Percentiles rank a stretch among this genome's conserved stretches.
Conservation (phyloP, 805 yeast species). For the Wickerhamomyces pijperi region DNA sequence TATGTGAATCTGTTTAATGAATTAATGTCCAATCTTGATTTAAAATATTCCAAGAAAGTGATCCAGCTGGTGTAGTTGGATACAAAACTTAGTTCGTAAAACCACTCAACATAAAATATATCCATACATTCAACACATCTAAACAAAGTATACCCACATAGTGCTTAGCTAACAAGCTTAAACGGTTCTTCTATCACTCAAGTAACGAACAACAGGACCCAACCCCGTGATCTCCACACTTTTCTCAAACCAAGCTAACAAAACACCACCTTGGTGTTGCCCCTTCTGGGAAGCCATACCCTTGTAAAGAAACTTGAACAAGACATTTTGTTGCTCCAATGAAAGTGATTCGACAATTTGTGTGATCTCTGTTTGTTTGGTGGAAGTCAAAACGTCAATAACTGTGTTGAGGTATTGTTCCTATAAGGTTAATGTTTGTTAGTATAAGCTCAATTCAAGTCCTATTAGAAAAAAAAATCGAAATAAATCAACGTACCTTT, state of each 20-base stretch:
- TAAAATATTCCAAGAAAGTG: too few relatives aligned
- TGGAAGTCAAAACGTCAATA: constrained; percentile 59
- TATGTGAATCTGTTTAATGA: too few relatives aligned
- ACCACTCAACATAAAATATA: too few relatives aligned
- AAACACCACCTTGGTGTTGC: constrained; percentile 74
- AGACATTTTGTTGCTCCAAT: constrained; percentile 58
- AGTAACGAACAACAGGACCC: constrained; percentile 79
- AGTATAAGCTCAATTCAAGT: constrained; percentile 1
- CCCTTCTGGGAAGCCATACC: constrained; percentile 74
- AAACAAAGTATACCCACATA: too few relatives aligned
- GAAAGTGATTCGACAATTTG: constrained; percentile 47
- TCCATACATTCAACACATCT: too few relatives aligned
- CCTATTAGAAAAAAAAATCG: constrained; percentile 14
- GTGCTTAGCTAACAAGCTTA: too few relatives aligned
- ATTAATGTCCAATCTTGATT: too few relatives aligned
- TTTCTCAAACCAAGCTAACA: constrained; percentile 89
- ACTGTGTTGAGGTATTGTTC: constrained; percentile 40
- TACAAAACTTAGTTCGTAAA: too few relatives aligned
- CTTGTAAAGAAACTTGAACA: constrained; percentile 76
- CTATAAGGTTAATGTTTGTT: constrained; percentile 21
- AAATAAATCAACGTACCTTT: constrained; percentile 24
- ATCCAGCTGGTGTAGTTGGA: too few relatives aligned
- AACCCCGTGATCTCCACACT: constrained; percentile 75
- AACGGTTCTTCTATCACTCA: constrained; percentile 77
- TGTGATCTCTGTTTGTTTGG: constrained; percentile 57